Evolutionary conservation across 192 early-diverging fungal genomes (phyloP), one percentile per base, ranked within the genome.

Genomic region (Nowakowskiella sp.): DNA sequence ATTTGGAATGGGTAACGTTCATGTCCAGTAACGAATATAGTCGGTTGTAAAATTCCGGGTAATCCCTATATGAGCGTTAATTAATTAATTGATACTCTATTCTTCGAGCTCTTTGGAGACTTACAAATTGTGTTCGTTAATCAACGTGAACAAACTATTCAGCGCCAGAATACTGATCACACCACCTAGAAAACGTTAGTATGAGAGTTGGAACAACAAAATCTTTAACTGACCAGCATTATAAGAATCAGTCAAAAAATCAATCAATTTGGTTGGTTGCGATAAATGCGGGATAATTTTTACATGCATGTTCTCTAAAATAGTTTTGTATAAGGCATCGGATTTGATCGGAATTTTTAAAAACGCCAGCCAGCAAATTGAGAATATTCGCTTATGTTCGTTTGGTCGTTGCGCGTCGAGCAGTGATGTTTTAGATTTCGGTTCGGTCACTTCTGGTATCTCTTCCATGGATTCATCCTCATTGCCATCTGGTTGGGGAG

Each of bases 11-110:
- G 64, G 95, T 72, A 21, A 99, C 51, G 55, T 93, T 82, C 47
- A 81, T 77, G 60, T 99, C 91, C 24, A 99, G 77, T 44, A 99
- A 67, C 32, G 78, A 75, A 58, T 99, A 99, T 22, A 99, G 84
- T 65, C 95, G 94, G 33, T 75, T 72, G 67, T 92, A 99, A 58
- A 99, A 99, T 60, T 92, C 86, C n/a, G 93, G 93, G 58, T 99
- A 99, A 72, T 95, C 91, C 22, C 86, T 89, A 58, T 25, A 65
- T 21, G 21, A 6, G 29, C 42, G 24, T 29, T 27, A 50, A 4
- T 22, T 28, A 61, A 24, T 6, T 31, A 13, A 39, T 39, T 19
- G 28, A 62, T 4, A 27, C 6, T 6, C 62, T 8, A 50, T 4
- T 28, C 30, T 47, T 3, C 52, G 26, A 62, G 23, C 26, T 26